Percentiles rank a stretch among this genome's conserved stretches.
Conservation (phyloP, 306 rosid genomes). For the Geum urbanum region DNA sequence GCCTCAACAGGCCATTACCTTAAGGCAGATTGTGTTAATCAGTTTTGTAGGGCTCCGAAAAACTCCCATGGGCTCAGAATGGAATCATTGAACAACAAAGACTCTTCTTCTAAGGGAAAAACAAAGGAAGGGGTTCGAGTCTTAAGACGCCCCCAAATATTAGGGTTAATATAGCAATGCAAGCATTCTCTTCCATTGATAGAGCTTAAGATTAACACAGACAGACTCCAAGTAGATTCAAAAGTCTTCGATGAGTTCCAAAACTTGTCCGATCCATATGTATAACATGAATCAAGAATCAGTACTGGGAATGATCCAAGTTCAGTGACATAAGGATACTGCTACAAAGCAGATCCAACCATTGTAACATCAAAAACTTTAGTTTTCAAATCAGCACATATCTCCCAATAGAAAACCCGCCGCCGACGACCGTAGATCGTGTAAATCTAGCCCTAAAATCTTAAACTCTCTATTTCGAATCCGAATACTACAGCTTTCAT, state of each 20-base stretch:
- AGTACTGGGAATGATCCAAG: constrained; percentile 7
- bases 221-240: constrained; percentile 8
- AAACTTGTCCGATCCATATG: constrained; percentile 17
- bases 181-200: constrained; percentile 12
- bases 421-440: background rate
- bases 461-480: constrained; percentile 1
- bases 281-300: constrained; percentile 7
- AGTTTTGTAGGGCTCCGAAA: constrained; percentile 28
- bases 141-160: constrained; percentile 6
- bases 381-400: constrained; percentile 10
- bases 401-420: background rate
- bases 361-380: constrained; percentile 13
- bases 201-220: constrained; percentile 11
- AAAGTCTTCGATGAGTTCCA: constrained; percentile 17
- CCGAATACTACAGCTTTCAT: background rate
- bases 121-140: background rate
- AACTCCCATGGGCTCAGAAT: constrained; percentile 12
- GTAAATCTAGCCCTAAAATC: constrained; percentile 20
- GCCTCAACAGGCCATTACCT: constrained; percentile 36
- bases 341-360: constrained; percentile 22
- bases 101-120: constrained; percentile 13
- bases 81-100: constrained; percentile 21
- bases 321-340: constrained; percentile 14
- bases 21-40: constrained; percentile 21
- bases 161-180: background rate